Evolutionary conservation across 2,329 filamentous ascomycete species (phyloP).

Genomic region (Penicillium aurantiogriseum): DNA sequence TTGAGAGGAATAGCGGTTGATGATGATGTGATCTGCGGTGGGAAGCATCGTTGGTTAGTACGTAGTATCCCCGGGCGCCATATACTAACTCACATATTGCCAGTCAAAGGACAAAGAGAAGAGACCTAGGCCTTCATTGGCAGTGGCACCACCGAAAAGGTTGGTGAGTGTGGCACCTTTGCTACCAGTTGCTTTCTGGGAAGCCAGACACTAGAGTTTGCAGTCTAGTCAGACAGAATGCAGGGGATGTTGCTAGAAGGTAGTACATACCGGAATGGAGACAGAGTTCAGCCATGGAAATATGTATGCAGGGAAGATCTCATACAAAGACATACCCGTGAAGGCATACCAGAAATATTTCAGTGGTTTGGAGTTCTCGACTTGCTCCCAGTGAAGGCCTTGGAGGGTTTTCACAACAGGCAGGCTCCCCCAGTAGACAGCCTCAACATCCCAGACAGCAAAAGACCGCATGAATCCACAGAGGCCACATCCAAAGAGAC

Average conservation of each 20-base stretch:
- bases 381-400: constrained; percentile 54
- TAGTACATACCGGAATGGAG: constrained; percentile 45
- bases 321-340: constrained; percentile 50
- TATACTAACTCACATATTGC: constrained; percentile 39
- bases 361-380: constrained; percentile 53
- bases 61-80: constrained; percentile 11
- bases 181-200: constrained; percentile 51
- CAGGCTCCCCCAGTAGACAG: constrained; percentile 56
- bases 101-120: constrained; percentile 54
- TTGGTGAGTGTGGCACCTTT: constrained; percentile 48
- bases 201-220: constrained; percentile 45
- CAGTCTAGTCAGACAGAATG: neutral
- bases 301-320: constrained; percentile 57
- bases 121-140: constrained; percentile 54
- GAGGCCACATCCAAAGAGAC: constrained; percentile 56
- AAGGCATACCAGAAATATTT: constrained; percentile 55
- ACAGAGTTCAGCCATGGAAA: constrained; percentile 56
- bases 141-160: constrained; percentile 52
- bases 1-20: constrained; percentile 54
- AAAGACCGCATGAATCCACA: constrained; percentile 55
- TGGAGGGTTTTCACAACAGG: constrained; percentile 56
- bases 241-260: neutral
- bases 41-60: neutral
- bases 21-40: constrained; percentile 52
- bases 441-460: constrained; percentile 56